These are phyloP conservation scores for Olyra latifolia DNA, from an alignment of 176 grass and related monocot genomes.

Conservation along the genomic window DNA sequence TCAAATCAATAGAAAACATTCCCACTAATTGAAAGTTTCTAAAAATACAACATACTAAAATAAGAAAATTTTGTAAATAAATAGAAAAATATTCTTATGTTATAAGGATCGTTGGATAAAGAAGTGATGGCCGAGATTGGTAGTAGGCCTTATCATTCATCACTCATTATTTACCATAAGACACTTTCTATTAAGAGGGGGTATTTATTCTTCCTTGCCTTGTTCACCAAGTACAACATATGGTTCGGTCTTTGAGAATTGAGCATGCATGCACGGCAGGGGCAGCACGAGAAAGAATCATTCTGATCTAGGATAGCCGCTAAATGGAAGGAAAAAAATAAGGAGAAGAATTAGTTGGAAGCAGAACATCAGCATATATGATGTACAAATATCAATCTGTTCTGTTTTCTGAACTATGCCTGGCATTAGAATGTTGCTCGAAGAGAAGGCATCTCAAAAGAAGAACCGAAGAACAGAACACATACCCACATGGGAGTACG, in stretches of 20 bases:
- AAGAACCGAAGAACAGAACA: neutral
- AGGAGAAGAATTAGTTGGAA: neutral
- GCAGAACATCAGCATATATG: neutral
- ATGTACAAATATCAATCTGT: neutral
- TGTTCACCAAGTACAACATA: neutral
- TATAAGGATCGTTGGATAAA: no score
- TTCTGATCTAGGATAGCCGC: neutral
- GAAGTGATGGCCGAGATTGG: no score
- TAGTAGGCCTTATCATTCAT: no score
- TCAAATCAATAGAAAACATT: no score
- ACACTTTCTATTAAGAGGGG: no score
- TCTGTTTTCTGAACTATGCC: neutral
- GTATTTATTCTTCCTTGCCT: no score
- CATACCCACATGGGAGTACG: neutral
- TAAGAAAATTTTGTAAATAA: no score
- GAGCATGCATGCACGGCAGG: neutral
- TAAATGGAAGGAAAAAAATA: neutral
- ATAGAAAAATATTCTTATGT: no score
- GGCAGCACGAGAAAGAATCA: slow-evolving; percentile 20
- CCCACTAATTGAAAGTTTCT: no score
- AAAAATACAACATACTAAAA: no score
- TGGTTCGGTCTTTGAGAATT: slow-evolving; percentile 4
- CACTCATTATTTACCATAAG: no score
- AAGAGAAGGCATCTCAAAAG: neutral
- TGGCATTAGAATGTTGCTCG: neutral